Evolutionary conservation across 257 asterid species (phyloP), one percentile per base, ranked within the genome.

Genomic region (Cordia subcordata): DNA sequence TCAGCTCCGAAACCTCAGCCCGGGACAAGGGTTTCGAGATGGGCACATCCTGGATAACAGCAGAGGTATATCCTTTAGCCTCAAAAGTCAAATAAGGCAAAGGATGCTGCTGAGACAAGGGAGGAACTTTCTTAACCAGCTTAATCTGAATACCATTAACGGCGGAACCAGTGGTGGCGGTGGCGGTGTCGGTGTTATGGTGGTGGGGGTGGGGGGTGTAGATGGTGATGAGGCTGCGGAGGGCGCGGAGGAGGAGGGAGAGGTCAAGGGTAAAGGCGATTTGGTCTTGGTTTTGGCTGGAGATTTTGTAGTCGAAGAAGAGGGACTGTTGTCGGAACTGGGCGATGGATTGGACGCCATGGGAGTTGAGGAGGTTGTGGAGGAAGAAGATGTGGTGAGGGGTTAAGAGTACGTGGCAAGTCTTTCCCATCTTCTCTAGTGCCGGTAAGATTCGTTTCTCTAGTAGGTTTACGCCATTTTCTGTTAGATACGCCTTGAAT

Each of bases 11-110:
- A 32, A 92, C 67, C 45, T 86, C 91, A 60, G 81, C 78, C 39
- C 99, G 80, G 0, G 96, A 81, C 32, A 92, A 57, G 27, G 97
- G 99, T 57, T 92, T 86, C 14, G 97, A 92, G 13, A 88, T 72
- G 15, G 99, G 97, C n/a, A 92, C 96, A 69, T 92, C 99, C 67
- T 92, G 97, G 21, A 92, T 80, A 51, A 88, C 94, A 51, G 99
- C 87, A 68, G 96, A 86, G 44, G 63, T 82, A 67, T 75, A 57
- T 19, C 96, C 96, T 39, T 79, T 77, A 1, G 99, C 86, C 75
- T 92, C 99, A 52, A 92, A 74, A 0, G 97, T 88, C 55, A 86
- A 71, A 54, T 77, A 92, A 5, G 99, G 99, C 72, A 74, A 64
- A 0, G 99, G 47, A 42, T 4, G 60, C 38, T 79, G 94, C 72